Percentiles rank a stretch among this genome's conserved stretches.
Conservation (phyloP, 1,139 yeast genomes). For the Saccharomyces hybrid region DNA sequence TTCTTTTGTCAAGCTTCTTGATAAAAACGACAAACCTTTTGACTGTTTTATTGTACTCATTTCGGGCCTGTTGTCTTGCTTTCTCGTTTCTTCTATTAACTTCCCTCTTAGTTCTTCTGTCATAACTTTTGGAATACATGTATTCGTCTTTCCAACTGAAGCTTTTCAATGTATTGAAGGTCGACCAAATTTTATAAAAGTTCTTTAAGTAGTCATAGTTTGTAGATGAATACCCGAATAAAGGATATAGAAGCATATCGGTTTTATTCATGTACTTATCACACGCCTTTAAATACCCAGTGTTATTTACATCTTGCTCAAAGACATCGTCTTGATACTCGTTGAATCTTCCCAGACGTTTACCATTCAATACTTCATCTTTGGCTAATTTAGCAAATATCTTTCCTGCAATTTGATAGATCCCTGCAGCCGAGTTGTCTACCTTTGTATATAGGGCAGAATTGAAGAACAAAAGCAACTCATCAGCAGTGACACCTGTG, state of each 20-base stretch:
- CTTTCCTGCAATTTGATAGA: conserved; percentile 56
- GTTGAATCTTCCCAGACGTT: conserved; percentile 48
- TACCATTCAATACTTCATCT: conserved; percentile 75
- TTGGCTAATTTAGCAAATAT: conserved; percentile 68
- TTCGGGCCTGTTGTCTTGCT: conserved; percentile 66
- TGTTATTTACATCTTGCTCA: conserved; percentile 25
- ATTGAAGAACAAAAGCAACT: conserved; percentile 66
- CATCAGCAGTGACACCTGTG: conserved; percentile 60
- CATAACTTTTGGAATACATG: conserved; percentile 74
- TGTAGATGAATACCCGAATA: conserved; percentile 62
- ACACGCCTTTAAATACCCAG: conserved; percentile 25
- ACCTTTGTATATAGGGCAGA: conserved; percentile 53
- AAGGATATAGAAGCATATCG: conserved; percentile 48
- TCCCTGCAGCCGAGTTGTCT: conserved; percentile 61
- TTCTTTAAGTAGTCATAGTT: conserved; percentile 53
- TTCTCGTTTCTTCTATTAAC: conserved; percentile 90
- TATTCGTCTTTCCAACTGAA: conserved; percentile 89
- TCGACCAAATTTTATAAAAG: conserved; percentile 72
- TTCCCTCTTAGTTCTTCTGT: conserved; percentile 76
- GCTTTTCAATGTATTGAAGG: conserved; percentile 64
- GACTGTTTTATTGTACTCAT: conserved; percentile 79
- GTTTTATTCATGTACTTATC: conserved; percentile 14
- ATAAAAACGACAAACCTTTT: conserved; percentile 63
- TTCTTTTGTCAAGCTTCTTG: conserved; percentile 74
- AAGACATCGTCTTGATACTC: conserved; percentile 46